phyloP scores from a whole-genome alignment of 352 stramenopile species.

The Poterioochromonas sp. region DNA sequence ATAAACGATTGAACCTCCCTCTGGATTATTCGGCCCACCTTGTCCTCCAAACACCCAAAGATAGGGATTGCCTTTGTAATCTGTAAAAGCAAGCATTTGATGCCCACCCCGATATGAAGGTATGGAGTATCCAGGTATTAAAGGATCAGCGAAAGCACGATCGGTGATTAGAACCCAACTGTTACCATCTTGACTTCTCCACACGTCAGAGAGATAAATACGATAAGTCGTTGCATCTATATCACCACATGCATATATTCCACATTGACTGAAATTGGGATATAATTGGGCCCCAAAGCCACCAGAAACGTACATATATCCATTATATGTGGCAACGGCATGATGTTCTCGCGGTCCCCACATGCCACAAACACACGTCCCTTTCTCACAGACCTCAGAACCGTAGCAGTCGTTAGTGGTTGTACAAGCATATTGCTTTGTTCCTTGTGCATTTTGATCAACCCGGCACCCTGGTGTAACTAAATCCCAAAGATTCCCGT shows the following conservation, averaged over 20 bases:
- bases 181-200: slow-evolving; percentile 48
- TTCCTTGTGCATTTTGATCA: slow-evolving; percentile 44
- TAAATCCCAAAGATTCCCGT: slow-evolving; percentile 51
- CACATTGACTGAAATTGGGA: slow-evolving; percentile 50
- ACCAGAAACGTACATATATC: slow-evolving; percentile 56
- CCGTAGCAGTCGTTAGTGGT: slow-evolving; percentile 54
- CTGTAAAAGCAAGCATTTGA: slow-evolving; percentile 20
- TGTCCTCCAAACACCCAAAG: slow-evolving; percentile 42
- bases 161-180: slow-evolving; percentile 55
- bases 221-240: slow-evolving; percentile 39
- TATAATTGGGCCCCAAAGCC: slow-evolving; percentile 49
- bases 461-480: slow-evolving; percentile 55
- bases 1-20: slow-evolving; percentile 38
- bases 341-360: slow-evolving; percentile 54
- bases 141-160: slow-evolving; percentile 30
- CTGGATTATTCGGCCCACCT: slow-evolving; percentile 31
- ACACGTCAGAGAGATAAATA: slow-evolving; percentile 48
- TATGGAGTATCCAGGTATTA: background rate
- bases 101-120: slow-evolving; percentile 21
- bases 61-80: background rate
- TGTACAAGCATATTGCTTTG: slow-evolving; percentile 23
- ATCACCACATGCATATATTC: slow-evolving; percentile 48
- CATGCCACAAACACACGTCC: slow-evolving; percentile 55
- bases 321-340: slow-evolving; percentile 47
- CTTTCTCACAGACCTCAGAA: slow-evolving; percentile 43